These are phyloP conservation scores for Symbiodinium pilosum DNA, from an alignment of 73 alveolate species.

Conservation along the genomic window DNA sequence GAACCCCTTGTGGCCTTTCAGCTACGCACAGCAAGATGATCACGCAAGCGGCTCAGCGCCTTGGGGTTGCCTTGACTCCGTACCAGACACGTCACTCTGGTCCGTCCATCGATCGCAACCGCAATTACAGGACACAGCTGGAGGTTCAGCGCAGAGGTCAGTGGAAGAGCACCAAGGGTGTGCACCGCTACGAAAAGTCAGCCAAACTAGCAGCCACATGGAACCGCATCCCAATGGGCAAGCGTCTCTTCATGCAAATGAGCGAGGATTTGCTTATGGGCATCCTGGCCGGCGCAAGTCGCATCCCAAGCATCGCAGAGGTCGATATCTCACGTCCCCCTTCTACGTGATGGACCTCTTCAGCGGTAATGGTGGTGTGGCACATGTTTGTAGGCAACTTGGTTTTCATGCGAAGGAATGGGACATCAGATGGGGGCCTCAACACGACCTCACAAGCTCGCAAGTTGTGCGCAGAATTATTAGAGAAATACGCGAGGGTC, in stretches of 20 bases:
- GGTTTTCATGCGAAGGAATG: neutral
- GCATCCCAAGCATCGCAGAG: neutral
- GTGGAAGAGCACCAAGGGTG: neutral
- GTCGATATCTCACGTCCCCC: neutral
- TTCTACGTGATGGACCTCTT: slow-evolving; percentile 18
- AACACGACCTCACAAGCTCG: neutral
- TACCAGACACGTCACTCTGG: slow-evolving; percentile 52
- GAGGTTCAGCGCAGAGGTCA: slow-evolving; percentile 47
- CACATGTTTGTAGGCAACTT: neutral
- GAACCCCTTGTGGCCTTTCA: neutral
- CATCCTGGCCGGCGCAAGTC: neutral
- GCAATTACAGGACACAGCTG: neutral
- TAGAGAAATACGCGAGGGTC: neutral
- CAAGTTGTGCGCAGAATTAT: neutral
- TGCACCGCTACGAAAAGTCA: slow-evolving; percentile 21
- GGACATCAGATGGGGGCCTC: neutral
- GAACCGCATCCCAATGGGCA: neutral
- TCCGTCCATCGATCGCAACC: slow-evolving; percentile 1
- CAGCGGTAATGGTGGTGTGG: slow-evolving; percentile 19
- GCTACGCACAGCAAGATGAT: neutral
- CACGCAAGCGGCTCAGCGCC: neutral
- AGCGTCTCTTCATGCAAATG: too few species aligned
- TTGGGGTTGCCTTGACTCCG: neutral
- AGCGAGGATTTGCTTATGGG: neutral
- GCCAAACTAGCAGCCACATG: neutral